These are phyloP conservation scores for Pseudogymnoascus sp. DNA, from an alignment of 2,329 filamentous ascomycete species.

Conservation along the genomic window DNA sequence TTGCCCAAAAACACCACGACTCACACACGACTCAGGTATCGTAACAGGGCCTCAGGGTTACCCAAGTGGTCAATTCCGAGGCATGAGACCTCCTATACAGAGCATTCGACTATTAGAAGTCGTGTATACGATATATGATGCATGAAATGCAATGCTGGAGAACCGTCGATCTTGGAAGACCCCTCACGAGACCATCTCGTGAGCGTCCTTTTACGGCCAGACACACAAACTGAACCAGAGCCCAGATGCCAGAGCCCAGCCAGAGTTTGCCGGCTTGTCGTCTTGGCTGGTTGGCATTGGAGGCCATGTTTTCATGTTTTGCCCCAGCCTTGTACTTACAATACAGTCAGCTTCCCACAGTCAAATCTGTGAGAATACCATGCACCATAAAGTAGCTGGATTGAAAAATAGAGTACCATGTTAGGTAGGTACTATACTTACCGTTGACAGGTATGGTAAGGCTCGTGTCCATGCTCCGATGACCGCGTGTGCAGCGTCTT, in stretches of 20 bases:
- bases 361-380: neutral
- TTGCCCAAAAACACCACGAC: neutral
- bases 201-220: neutral
- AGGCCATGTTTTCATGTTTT: neutral
- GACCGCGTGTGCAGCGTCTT: slow-evolving; percentile 1
- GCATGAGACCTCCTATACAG: neutral
- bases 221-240: neutral
- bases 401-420: neutral
- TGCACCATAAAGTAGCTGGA: neutral
- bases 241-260: neutral
- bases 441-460: neutral
- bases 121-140: neutral
- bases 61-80: neutral
- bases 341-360: neutral
- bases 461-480: slow-evolving; percentile 1
- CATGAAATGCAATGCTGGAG: slow-evolving; percentile 1
- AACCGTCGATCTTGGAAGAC: neutral
- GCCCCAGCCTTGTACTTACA: neutral
- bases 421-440: neutral
- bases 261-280: neutral
- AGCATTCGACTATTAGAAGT: neutral
- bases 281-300: neutral
- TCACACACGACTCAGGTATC: neutral
- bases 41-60: neutral
- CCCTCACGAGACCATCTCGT: neutral